Evolutionary conservation across 495 filamentous ascomycete genomes (phyloP), one percentile per base, ranked within the genome.

Genomic region (Gamarada debralockiae): DNA sequence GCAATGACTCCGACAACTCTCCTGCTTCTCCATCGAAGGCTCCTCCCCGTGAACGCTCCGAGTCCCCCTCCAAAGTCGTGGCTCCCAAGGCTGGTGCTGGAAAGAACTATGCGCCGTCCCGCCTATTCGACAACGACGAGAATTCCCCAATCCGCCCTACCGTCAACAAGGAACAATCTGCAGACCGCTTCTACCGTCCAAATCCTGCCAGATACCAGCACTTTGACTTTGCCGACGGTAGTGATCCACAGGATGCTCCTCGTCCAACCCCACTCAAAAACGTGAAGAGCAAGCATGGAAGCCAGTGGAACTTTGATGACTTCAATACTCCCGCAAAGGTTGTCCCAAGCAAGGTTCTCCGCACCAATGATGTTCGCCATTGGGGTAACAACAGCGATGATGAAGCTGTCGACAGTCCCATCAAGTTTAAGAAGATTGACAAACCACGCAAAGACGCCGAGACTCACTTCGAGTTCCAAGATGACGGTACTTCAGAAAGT

Each of bases 221-320:
- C 68, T 97, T 97, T 64, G 86, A 95, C 49, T 83, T 97, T 64
- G 83, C 77, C 33, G 85, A 86, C 57, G 84, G 83, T 47, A 70
- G 73, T 17, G 74, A 78, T 17, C 55, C 67, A 18, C 64, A 67
- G 59, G 65, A 72, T 29, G 59, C 63, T 33, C 56, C 69, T 29
- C 44, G 67, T 45, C 45, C 73, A 21, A 74, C 72, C 40, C 59
- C 74, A 3, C 47, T 56, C 38, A 57, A 69, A 8, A 49, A 66
- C 10, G 71, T 69, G 3, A 68, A 71, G 22, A 78, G 78, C 39
- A 90, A 87, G 69, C 80, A 87, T 63, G 68, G 69, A 23, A 78
- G 78, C 37, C 80, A 86, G 46, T 96, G 91, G 90, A 82, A 82
- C 39, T 96, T 96, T 68, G 85, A 87, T 39, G 90, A 95, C 66